Evolutionary conservation across 1,284 basidiomycete species (phyloP).

Genomic region (Ceratobasidium sp.): DNA sequence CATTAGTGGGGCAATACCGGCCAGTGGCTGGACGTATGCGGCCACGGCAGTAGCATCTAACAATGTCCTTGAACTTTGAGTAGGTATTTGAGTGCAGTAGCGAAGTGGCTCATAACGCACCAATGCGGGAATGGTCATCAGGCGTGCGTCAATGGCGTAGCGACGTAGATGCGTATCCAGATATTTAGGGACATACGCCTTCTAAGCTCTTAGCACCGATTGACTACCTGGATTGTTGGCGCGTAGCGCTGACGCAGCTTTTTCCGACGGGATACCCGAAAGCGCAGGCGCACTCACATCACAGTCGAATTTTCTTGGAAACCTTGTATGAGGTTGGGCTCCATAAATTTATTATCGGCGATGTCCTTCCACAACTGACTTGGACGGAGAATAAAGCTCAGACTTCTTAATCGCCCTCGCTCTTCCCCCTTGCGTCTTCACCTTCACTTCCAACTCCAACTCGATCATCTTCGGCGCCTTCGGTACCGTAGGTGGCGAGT

Average conservation of each 20-base stretch:
- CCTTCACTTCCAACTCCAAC: too few relatives aligned
- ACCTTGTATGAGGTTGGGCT: constrained; percentile 39
- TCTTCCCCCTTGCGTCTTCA: too few relatives aligned
- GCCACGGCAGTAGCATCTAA: too few relatives aligned
- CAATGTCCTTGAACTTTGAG: too few relatives aligned
- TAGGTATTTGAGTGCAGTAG: too few relatives aligned
- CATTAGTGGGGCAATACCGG: too few relatives aligned
- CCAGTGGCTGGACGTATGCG: too few relatives aligned
- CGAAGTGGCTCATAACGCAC: too few relatives aligned
- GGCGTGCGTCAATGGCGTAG: neutral
- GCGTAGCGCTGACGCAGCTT: constrained; percentile 23
- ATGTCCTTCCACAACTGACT: constrained; percentile 42
- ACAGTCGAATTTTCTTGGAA: constrained; percentile 43
- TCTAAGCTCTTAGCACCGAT: constrained; percentile 6
- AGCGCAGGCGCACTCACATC: constrained; percentile 25
- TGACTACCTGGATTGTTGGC: neutral
- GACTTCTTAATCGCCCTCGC: too few relatives aligned
- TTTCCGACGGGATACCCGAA: neutral
- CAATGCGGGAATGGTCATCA: too few relatives aligned
- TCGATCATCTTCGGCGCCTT: too few relatives aligned
- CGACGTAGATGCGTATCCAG: neutral
- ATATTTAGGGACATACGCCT: constrained; percentile 12
- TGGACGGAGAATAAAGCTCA: constrained; percentile 40
- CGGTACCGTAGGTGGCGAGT: too few relatives aligned
- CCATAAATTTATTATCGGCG: constrained; percentile 16